These are phyloP conservation scores for Parathielavia hyrcaniae DNA, from an alignment of 495 filamentous ascomycete species.

Conservation along the genomic window DNA sequence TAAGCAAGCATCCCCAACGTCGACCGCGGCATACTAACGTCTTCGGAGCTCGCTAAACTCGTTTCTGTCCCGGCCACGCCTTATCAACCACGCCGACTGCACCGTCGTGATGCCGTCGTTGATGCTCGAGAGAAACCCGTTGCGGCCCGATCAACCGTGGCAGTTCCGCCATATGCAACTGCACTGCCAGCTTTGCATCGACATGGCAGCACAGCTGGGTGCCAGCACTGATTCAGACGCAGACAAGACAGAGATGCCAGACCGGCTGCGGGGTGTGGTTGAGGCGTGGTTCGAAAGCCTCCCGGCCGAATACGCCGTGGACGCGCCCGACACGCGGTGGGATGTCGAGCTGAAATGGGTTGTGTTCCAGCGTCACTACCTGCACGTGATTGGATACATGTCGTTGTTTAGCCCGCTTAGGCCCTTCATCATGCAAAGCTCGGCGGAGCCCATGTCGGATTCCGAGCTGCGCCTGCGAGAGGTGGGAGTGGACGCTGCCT, in stretches of 20 bases:
- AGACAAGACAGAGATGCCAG: constrained; percentile 9
- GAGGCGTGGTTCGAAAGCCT: constrained; percentile 40
- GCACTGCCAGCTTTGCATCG: constrained; percentile 34
- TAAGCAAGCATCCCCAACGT: constrained; percentile 18
- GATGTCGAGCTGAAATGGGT: constrained; percentile 40
- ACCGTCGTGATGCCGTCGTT: constrained; percentile 35
- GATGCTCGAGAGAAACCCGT: constrained; percentile 34
- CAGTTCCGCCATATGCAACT: constrained; percentile 41
- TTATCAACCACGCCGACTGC: constrained; percentile 37
- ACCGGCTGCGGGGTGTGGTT: constrained; percentile 29
- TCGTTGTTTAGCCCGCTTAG: constrained; percentile 42
- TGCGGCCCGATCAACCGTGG: constrained; percentile 35
- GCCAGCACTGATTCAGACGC: constrained; percentile 5
- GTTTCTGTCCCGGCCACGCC: constrained; percentile 35
- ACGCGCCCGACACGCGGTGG: constrained; percentile 40
- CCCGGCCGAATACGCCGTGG: constrained; percentile 38
- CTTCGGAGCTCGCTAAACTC: constrained; percentile 33
- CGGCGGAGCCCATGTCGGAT: constrained; percentile 26
- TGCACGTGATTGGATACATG: constrained; percentile 46
- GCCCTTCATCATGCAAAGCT: constrained; percentile 37
- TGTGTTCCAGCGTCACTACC: constrained; percentile 44
- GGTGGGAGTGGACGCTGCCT: constrained; percentile 37
- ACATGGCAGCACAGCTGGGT: constrained; percentile 22
- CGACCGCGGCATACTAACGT: background rate
- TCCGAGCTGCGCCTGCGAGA: constrained; percentile 27